Percentiles rank a stretch among this genome's conserved stretches.
Evolutionary conservation across 257 asterid species (phyloP).

Genomic region (Ocimum tenuiflorum): DNA sequence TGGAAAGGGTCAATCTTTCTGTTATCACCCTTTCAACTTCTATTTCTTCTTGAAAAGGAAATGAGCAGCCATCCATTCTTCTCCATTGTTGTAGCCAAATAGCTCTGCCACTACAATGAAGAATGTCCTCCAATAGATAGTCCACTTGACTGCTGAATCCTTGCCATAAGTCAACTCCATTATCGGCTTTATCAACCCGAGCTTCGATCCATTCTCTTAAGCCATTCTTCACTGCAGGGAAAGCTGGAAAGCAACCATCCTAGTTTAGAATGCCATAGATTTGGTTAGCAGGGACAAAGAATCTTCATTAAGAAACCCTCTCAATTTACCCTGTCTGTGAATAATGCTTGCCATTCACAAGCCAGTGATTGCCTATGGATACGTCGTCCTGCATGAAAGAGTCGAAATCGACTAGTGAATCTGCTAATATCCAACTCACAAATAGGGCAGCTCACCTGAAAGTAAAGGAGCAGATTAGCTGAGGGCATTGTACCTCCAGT

Average conservation of each 20-base stretch:
- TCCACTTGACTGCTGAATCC: constrained; percentile 85
- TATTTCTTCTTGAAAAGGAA: constrained; percentile 71
- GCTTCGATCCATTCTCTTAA: constrained; percentile 71
- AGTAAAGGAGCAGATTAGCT: constrained; percentile 80
- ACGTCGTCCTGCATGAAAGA: constrained; percentile 64
- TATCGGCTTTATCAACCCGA: constrained; percentile 49
- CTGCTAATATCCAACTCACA: neutral
- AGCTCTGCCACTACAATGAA: constrained; percentile 83
- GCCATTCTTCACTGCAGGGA: constrained; percentile 81
- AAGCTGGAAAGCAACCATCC: neutral
- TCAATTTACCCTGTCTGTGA: constrained; percentile 65
- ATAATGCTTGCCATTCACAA: constrained; percentile 78
- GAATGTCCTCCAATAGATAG: constrained; percentile 86
- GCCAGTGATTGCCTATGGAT: constrained; percentile 79
- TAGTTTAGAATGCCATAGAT: too few relatives aligned
- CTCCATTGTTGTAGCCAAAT: constrained; percentile 70
- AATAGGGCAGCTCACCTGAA: constrained; percentile 48
- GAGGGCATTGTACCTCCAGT: constrained; percentile 95
- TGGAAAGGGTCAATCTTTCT: too few relatives aligned
- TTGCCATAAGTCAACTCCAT: constrained; percentile 85
- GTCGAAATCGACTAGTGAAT: neutral
- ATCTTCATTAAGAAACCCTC: too few relatives aligned
- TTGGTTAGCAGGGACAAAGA: too few relatives aligned
- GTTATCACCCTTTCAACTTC: neutral
- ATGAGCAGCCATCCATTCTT: constrained; percentile 89